These are phyloP conservation scores for Paxillus ammoniavirescens DNA, from an alignment of 768 basidiomycete genomes.

Conservation along the genomic window DNA sequence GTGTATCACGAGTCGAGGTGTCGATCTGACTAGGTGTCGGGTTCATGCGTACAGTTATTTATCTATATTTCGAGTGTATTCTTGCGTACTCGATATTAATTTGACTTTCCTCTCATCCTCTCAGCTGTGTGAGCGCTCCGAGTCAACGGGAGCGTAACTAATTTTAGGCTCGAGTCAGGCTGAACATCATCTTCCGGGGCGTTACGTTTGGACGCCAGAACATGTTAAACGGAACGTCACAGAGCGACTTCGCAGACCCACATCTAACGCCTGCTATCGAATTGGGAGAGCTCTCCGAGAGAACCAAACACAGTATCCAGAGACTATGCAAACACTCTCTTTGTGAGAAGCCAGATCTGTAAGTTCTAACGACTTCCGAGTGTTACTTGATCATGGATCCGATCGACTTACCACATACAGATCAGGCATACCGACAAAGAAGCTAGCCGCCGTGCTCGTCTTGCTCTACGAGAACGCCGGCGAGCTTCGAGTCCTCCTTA, in stretches of 20 bases:
- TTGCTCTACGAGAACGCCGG: slow-evolving; percentile 73
- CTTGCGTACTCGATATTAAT: not conserved
- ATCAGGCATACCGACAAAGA: slow-evolving; percentile 35
- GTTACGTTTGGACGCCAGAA: not conserved
- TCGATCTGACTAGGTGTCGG: no score
- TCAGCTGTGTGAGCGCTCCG: no score
- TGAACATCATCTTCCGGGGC: no score
- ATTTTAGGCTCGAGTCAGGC: no score
- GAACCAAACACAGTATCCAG: slow-evolving; percentile 33
- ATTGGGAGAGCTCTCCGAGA: slow-evolving; percentile 12
- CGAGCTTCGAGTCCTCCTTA: slow-evolving; percentile 72
- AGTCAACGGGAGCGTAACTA: no score
- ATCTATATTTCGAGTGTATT: slow-evolving; percentile 22
- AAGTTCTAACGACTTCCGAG: slow-evolving; percentile 30
- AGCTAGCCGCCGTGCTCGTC: slow-evolving; percentile 75
- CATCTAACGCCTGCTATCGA: slow-evolving; percentile 5
- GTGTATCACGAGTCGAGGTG: no score
- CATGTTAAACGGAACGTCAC: not conserved
- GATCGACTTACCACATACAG: slow-evolving; percentile 17
- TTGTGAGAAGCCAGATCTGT: slow-evolving; percentile 48
- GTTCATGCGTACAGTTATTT: slow-evolving; percentile 14
- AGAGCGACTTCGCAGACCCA: not conserved
- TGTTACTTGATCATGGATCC: not conserved
- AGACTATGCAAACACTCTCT: slow-evolving; percentile 35
- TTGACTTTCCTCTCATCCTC: not conserved